Percentiles rank a stretch among this genome's conserved stretches.
phyloP scores from a whole-genome alignment of 768 basidiomycete species.

The Pisolithus orientalis region DNA sequence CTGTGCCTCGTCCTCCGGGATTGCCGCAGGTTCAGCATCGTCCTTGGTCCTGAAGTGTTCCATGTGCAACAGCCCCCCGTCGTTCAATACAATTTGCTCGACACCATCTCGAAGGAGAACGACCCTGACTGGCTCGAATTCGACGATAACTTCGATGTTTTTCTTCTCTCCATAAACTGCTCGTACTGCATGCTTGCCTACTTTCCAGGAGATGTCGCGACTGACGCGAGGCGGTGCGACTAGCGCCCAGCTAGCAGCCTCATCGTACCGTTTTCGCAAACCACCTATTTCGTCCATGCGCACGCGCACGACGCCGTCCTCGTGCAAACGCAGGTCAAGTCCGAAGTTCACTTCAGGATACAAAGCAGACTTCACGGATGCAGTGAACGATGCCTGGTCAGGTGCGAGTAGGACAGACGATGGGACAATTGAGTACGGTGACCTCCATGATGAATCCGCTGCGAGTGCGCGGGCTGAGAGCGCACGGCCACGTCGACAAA shows the following conservation, averaged over 20 bases:
- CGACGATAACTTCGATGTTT: slow-evolving; percentile 59
- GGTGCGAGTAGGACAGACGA: slow-evolving; percentile 44
- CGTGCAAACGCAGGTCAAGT: slow-evolving; percentile 77
- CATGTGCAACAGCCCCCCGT: slow-evolving; percentile 89
- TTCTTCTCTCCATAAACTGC: slow-evolving; percentile 62
- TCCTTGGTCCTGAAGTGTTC: slow-evolving; percentile 86
- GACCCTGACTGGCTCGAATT: slow-evolving; percentile 72
- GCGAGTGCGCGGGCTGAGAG: slow-evolving; percentile 69
- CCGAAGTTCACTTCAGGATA: slow-evolving; percentile 82
- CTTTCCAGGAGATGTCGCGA: slow-evolving; percentile 54
- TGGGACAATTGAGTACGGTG: slow-evolving; percentile 78
- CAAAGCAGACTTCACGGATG: slow-evolving; percentile 69
- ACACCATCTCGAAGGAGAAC: slow-evolving; percentile 66
- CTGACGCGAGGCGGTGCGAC: slow-evolving; percentile 63
- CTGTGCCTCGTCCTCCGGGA: slow-evolving; percentile 36
- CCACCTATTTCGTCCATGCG: slow-evolving; percentile 86
- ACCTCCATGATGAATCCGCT: slow-evolving; percentile 57
- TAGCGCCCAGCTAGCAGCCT: slow-evolving; percentile 87
- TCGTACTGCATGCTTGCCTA: slow-evolving; percentile 57
- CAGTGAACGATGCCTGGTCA: slow-evolving; percentile 59
- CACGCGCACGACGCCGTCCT: slow-evolving; percentile 86
- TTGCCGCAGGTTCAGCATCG: slow-evolving; percentile 35
- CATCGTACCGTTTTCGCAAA: slow-evolving; percentile 81
- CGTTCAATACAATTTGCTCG: slow-evolving; percentile 86
- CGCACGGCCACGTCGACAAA: slow-evolving; percentile 88